These are phyloP conservation scores for Tremella fuciformis DNA, from an alignment of 768 basidiomycete genomes.

Conservation along the genomic window DNA sequence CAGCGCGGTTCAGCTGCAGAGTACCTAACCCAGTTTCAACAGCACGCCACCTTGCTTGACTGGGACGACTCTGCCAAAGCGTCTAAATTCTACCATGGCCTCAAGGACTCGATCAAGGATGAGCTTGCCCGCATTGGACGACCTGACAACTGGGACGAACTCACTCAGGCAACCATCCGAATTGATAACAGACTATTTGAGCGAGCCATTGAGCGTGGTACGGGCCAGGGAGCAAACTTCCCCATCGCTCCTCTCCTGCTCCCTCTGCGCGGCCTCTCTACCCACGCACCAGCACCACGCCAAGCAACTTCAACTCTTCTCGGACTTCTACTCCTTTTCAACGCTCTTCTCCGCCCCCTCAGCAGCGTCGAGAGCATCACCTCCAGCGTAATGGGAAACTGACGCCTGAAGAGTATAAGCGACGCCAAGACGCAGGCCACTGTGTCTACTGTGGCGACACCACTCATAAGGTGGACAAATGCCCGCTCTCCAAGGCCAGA, in stretches of 20 bases:
- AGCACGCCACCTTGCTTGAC: slow-evolving; percentile 2
- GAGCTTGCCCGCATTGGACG: slow-evolving; percentile 9
- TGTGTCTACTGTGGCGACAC: background rate
- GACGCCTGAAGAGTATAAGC: background rate
- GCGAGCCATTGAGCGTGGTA: background rate
- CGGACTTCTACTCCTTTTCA: too few relatives aligned
- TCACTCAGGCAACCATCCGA: background rate
- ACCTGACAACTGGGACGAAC: slow-evolving; percentile 6
- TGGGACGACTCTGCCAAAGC: slow-evolving; percentile 18
- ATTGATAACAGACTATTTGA: slow-evolving; percentile 9
- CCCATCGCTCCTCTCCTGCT: background rate
- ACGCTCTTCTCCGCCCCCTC: too few relatives aligned
- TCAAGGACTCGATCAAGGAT: slow-evolving; percentile 19
- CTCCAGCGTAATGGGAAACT: background rate
- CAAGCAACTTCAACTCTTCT: too few relatives aligned
- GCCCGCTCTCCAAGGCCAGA: background rate
- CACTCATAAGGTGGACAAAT: background rate
- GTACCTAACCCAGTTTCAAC: slow-evolving; percentile 13
- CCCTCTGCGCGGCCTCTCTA: too few relatives aligned
- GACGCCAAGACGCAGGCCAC: background rate
- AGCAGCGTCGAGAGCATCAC: too few relatives aligned
- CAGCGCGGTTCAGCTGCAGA: slow-evolving; percentile 9
- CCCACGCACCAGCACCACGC: background rate
- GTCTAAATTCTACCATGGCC: slow-evolving; percentile 16
- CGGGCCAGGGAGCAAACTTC: background rate